Evolutionary conservation across 768 basidiomycete genomes (phyloP).

Genomic region (Tricholoma hemisulphureum): DNA sequence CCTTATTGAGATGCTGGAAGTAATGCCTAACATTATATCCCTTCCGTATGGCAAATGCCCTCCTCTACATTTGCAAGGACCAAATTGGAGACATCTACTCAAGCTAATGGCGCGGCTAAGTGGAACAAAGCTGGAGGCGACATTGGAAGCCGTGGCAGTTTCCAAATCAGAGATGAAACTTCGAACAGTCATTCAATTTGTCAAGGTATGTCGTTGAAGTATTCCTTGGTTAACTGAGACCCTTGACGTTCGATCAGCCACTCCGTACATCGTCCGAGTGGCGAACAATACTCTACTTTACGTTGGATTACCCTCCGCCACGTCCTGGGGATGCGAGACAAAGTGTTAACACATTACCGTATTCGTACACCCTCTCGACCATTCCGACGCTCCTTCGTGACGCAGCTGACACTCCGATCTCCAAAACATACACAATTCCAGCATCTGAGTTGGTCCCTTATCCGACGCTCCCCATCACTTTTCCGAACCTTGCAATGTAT

Average conservation of each 20-base stretch:
- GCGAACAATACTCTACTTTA: constrained; percentile 76
- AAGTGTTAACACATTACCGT: constrained; percentile 67
- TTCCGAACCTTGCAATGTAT: constrained; percentile 75
- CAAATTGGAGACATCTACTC: constrained; percentile 71
- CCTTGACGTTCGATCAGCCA: constrained; percentile 38
- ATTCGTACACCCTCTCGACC: constrained; percentile 62
- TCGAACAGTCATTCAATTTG: constrained; percentile 76
- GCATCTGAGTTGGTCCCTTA: constrained; percentile 55
- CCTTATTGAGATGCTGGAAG: constrained; percentile 45
- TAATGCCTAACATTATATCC: constrained; percentile 72
- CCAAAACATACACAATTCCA: constrained; percentile 73
- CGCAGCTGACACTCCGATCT: constrained; percentile 57
- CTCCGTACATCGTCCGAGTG: constrained; percentile 60
- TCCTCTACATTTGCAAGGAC: constrained; percentile 70
- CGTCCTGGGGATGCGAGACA: constrained; percentile 38
- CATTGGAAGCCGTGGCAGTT: constrained; percentile 61
- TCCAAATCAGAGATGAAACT: constrained; percentile 57
- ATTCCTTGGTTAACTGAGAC: neutral
- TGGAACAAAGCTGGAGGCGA: constrained; percentile 67
- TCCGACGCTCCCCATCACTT: constrained; percentile 70
- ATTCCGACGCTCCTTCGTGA: constrained; percentile 64
- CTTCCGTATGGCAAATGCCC: constrained; percentile 68
- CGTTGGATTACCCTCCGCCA: constrained; percentile 67
- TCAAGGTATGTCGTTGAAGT: constrained; percentile 50
- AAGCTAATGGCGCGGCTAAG: constrained; percentile 74